A percentile compares a stretch with the other conserved stretches of the same genome.
Evolutionary conservation across 1,139 yeast genomes (phyloP).

Genomic region (Suhomyces choctaworum): DNA sequence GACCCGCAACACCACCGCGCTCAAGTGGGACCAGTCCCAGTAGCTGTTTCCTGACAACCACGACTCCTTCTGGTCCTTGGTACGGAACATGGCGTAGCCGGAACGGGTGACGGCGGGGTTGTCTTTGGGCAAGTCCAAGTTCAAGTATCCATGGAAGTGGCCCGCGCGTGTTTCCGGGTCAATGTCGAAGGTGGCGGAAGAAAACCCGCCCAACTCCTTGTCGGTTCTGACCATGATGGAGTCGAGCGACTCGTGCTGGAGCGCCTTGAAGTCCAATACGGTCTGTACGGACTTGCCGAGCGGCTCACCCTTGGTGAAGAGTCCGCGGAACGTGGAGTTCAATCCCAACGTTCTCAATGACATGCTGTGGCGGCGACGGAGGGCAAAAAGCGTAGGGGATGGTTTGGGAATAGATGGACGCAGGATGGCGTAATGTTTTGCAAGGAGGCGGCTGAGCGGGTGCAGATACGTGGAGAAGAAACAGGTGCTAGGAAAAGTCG

Average conservation of each 20-base stretch:
- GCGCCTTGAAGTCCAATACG: slow-evolving; percentile 56
- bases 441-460: no score
- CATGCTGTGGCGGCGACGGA: slow-evolving; percentile 28
- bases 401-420: no score
- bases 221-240: slow-evolving; percentile 65
- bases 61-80: slow-evolving; percentile 59
- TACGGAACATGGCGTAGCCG: slow-evolving; percentile 88
- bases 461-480: not conserved
- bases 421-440: not conserved
- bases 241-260: slow-evolving; percentile 41
- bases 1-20: slow-evolving; percentile 66
- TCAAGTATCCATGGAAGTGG: slow-evolving; percentile 69
- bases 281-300: slow-evolving; percentile 36
- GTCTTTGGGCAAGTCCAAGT: slow-evolving; percentile 71
- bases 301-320: slow-evolving; percentile 37
- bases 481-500: no score
- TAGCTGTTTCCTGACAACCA: slow-evolving; percentile 47
- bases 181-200: slow-evolving; percentile 58
- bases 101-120: slow-evolving; percentile 67
- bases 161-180: slow-evolving; percentile 43
- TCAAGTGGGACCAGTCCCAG: slow-evolving; percentile 66
- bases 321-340: slow-evolving; percentile 37
- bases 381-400: no score
- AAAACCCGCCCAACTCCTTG: slow-evolving; percentile 74
- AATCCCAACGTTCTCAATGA: slow-evolving; percentile 47